These are phyloP conservation scores for Cocos nucifera DNA, from an alignment of 176 grass and related monocot genomes.

Conservation along the genomic window DNA sequence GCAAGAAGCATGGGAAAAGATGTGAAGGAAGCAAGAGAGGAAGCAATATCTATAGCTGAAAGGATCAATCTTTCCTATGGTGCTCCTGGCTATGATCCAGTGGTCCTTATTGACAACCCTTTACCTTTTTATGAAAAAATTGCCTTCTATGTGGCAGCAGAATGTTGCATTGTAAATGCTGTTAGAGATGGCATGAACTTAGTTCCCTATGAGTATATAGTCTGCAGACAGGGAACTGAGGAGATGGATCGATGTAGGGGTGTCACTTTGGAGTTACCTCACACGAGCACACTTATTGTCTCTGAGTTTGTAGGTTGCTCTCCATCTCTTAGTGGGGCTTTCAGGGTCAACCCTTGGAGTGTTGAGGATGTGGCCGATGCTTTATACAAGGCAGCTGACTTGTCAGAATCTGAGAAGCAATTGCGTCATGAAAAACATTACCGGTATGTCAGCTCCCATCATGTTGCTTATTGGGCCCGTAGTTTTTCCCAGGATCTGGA, in stretches of 20 bases:
- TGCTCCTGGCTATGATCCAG: constrained; percentile 56
- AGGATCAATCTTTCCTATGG: constrained; percentile 66
- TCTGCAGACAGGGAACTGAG: constrained; percentile 59
- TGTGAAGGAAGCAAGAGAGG: constrained; percentile 71
- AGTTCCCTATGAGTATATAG: constrained; percentile 89
- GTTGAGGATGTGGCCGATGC: constrained; percentile 74
- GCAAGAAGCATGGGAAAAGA: constrained; percentile 80
- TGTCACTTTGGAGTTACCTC: constrained; percentile 5
- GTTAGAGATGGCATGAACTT: constrained; percentile 88
- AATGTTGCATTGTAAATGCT: constrained; percentile 79
- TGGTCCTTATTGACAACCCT: constrained; percentile 50
- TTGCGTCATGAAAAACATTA: constrained; percentile 97
- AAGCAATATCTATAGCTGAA: constrained; percentile 45
- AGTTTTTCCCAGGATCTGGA: constrained; percentile 84
- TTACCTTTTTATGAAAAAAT: constrained; percentile 54
- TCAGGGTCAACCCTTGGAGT: constrained; percentile 89
- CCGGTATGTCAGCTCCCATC: constrained; percentile 85
- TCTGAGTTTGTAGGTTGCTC: constrained; percentile 94
- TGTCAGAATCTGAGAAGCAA: constrained; percentile 61
- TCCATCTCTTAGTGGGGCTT: constrained; percentile 74
- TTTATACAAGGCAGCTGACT: constrained; percentile 50
- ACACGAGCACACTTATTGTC: constrained; percentile 69
- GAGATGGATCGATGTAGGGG: constrained; percentile 19
- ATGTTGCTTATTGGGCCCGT: constrained; percentile 73
- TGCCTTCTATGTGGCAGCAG: constrained; percentile 68